Conservation (phyloP, 768 basidiomycete species). For the Boletus fagicola region DNA sequence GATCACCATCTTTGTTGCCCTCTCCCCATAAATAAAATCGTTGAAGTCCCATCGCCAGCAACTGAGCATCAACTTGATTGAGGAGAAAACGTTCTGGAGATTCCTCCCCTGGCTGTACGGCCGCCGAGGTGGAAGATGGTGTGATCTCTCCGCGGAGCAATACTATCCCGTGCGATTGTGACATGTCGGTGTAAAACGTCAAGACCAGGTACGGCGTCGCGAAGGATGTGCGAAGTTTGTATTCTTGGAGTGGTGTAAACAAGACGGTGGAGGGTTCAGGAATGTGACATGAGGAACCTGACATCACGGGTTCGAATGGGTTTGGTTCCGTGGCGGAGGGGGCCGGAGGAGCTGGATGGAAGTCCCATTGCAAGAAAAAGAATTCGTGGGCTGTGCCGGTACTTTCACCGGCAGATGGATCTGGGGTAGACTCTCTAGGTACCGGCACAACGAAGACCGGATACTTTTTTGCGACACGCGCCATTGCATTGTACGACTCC, state of each 20-base stretch:
- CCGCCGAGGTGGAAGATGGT: constrained; percentile 47
- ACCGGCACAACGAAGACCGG: constrained; percentile 83
- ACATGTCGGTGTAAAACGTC: constrained; percentile 90
- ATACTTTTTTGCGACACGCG: constrained; percentile 57
- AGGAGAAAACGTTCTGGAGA: constrained; percentile 49
- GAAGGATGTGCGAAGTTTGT: constrained; percentile 78
- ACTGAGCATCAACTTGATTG: constrained; percentile 78
- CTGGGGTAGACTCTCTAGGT: constrained; percentile 44
- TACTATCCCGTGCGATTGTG: constrained; percentile 73
- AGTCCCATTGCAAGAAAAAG: constrained; percentile 87
- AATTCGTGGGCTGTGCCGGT: constrained; percentile 61
- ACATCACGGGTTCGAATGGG: constrained; percentile 40
- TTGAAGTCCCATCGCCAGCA: constrained; percentile 77
- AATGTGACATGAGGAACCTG: constrained; percentile 33
- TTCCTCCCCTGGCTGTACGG: constrained; percentile 34
- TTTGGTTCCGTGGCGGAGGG: constrained; percentile 48
- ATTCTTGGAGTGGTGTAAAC: constrained; percentile 93
- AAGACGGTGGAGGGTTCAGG: constrained; percentile 71
- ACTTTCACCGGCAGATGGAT: constrained; percentile 33
- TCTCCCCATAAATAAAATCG: constrained; percentile 76
- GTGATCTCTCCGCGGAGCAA: constrained; percentile 92
- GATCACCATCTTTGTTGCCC: constrained; percentile 12
- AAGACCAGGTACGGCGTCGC: constrained; percentile 89
- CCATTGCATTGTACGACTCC: constrained; percentile 71
- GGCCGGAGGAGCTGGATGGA: constrained; percentile 67